These are phyloP conservation scores for Candida alai DNA, from an alignment of 805 yeast genomes.

Conservation along the genomic window DNA sequence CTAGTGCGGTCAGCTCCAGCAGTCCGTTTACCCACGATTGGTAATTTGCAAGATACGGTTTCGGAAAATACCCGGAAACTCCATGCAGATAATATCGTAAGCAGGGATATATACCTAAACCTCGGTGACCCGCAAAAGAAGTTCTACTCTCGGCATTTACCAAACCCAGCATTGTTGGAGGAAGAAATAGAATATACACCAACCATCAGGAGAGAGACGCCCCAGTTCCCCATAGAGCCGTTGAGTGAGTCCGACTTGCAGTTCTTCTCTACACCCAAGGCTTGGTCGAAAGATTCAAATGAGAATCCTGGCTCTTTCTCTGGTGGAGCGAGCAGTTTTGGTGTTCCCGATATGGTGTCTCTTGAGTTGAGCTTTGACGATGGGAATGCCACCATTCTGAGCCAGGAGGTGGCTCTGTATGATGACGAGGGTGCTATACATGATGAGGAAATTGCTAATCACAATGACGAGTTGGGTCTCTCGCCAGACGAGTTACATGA, in stretches of 20 bases:
- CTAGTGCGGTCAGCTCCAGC: constrained; percentile 5
- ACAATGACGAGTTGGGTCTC: constrained; percentile 22
- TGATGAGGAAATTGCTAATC: neutral
- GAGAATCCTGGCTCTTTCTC: too few relatives aligned
- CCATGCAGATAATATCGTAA: constrained; percentile 18
- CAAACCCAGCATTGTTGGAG: too few relatives aligned
- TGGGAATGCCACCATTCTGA: constrained; percentile 19
- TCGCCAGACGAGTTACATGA: constrained; percentile 30
- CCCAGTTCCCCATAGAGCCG: constrained; percentile 25
- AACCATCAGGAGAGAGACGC: neutral
- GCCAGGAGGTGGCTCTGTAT: constrained; percentile 6
- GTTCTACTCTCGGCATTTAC: neutral
- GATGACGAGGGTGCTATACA: constrained; percentile 4
- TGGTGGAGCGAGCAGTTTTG: too few relatives aligned
- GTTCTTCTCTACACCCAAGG: constrained; percentile 23
- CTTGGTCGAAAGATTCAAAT: too few relatives aligned
- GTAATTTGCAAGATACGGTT: constrained; percentile 13
- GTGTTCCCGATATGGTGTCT: constrained; percentile 3
- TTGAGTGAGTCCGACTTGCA: constrained; percentile 24
- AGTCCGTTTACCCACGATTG: constrained; percentile 6
- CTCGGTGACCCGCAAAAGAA: constrained; percentile 30
- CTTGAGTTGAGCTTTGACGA: constrained; percentile 8
- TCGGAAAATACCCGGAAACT: constrained; percentile 15
- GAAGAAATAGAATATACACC: constrained; percentile 7
- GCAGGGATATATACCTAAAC: constrained; percentile 9